These are phyloP conservation scores for Aspergillus diversus DNA, from an alignment of 495 filamentous ascomycete species.

Conservation along the genomic window DNA sequence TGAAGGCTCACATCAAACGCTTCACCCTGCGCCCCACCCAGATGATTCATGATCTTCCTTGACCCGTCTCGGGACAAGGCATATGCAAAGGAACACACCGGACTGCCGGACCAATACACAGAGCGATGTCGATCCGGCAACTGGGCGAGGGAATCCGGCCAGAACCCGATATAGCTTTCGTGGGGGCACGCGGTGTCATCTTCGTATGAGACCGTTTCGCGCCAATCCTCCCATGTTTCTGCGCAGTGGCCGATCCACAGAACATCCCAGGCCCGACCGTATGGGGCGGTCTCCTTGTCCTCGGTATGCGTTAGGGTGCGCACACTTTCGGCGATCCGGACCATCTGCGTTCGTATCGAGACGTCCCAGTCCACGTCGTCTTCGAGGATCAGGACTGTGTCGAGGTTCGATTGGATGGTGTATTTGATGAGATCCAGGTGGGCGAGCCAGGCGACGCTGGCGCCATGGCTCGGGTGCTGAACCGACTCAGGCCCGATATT, in stretches of 20 bases:
- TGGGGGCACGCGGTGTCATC: slow-evolving; percentile 19
- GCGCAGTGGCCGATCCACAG: slow-evolving; percentile 49
- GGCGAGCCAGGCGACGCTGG: slow-evolving; percentile 31
- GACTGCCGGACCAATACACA: slow-evolving; percentile 39
- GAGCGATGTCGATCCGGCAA: slow-evolving; percentile 34
- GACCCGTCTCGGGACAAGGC: slow-evolving; percentile 37
- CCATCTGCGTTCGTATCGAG: slow-evolving; percentile 32
- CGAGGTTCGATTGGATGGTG: slow-evolving; percentile 41
- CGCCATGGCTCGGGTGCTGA: slow-evolving; percentile 20
- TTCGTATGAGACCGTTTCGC: slow-evolving; percentile 24
- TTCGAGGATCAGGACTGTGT: slow-evolving; percentile 50
- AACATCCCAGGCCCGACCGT: slow-evolving; percentile 42
- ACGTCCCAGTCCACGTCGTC: slow-evolving; percentile 54
- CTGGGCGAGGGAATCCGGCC: slow-evolving; percentile 16
- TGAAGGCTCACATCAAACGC: slow-evolving; percentile 28
- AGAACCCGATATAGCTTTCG: slow-evolving; percentile 19
- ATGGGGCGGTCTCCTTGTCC: slow-evolving; percentile 16
- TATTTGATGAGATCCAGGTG: slow-evolving; percentile 39
- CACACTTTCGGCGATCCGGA: slow-evolving; percentile 19
- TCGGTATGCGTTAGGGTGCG: slow-evolving; percentile 24
- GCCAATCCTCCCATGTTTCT: slow-evolving; percentile 28
- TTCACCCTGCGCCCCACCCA: slow-evolving; percentile 25
- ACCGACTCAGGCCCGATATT: slow-evolving; percentile 9
- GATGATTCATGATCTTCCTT: slow-evolving; percentile 24
- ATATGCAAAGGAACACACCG: slow-evolving; percentile 52